phyloP scores from a whole-genome alignment of 257 asterid genomes.

The Nicotiana benthamiana region DNA sequence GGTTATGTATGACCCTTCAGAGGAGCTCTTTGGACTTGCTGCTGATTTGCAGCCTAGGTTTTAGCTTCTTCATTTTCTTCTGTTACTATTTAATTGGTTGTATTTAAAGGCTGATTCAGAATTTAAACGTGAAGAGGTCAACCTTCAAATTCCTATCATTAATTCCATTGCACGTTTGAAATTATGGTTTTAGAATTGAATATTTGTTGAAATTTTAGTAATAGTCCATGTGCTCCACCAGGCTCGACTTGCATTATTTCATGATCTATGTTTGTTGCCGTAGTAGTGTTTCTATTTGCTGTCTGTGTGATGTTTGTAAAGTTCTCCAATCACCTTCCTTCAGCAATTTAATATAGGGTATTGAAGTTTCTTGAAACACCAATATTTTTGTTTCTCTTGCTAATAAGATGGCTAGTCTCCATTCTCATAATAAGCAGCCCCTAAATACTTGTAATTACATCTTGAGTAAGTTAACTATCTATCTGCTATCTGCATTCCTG shows the following conservation, averaged over 20 bases:
- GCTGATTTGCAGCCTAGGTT: constrained; percentile 72
- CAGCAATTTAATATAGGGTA: neutral
- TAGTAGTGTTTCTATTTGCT: neutral
- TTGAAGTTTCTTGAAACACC: neutral
- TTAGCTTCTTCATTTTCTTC: neutral
- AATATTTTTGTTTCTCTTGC: neutral
- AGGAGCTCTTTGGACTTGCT: constrained; percentile 69
- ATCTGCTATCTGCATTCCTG: neutral
- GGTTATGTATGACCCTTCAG: constrained; percentile 80
- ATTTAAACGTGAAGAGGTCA: too few species aligned
- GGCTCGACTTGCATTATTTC: neutral
- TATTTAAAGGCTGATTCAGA: too few species aligned
- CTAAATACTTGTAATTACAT: neutral
- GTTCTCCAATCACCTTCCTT: neutral
- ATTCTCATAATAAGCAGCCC: neutral
- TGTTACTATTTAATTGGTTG: neutral
- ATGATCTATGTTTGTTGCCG: neutral
- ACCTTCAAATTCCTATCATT: too few species aligned
- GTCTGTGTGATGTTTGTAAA: neutral
- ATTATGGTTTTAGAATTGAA: too few species aligned
- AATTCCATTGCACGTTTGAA: too few species aligned
- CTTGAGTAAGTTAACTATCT: neutral
- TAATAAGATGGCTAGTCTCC: neutral
- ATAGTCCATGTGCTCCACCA: too few species aligned
- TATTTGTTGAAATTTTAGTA: too few species aligned